These are phyloP conservation scores for Hemisphaericaspora xylofermentans DNA, from an alignment of 1,139 yeast genomes.

Conservation along the genomic window DNA sequence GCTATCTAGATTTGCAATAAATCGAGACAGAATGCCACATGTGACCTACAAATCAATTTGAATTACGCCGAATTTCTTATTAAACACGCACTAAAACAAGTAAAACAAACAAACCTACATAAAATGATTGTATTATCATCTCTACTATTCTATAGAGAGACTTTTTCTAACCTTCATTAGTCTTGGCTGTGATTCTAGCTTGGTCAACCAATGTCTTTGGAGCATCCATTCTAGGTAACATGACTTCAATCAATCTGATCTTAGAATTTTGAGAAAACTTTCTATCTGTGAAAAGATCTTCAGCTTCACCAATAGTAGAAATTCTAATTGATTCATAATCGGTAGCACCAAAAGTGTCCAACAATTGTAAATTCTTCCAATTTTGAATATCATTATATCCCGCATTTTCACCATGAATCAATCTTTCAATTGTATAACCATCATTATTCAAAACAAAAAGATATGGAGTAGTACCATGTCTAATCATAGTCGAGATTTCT, in stretches of 20 bases:
- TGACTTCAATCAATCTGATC: constrained; percentile 76
- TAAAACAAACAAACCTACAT: background rate
- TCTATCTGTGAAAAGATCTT: constrained; percentile 51
- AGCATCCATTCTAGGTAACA: constrained; percentile 82
- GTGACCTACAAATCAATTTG: too few species aligned
- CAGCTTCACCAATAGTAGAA: constrained; percentile 65
- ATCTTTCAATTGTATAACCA: constrained; percentile 87
- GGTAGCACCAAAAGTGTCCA: constrained; percentile 72
- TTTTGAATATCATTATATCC: constrained; percentile 77
- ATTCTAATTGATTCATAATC: constrained; percentile 56
- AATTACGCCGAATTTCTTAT: too few species aligned
- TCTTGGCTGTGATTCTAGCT: constrained; percentile 72
- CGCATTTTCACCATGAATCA: constrained; percentile 80
- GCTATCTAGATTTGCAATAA: too few species aligned
- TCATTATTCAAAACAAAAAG: constrained; percentile 79
- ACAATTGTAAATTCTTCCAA: constrained; percentile 72
- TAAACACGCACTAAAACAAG: background rate
- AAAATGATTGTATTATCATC: background rate
- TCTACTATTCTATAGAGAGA: background rate
- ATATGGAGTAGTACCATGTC: constrained; percentile 79
- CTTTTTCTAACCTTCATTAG: constrained; percentile 38
- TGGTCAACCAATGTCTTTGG: constrained; percentile 64
- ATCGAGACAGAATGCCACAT: too few species aligned
- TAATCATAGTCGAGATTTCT: constrained; percentile 80
- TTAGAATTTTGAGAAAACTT: constrained; percentile 60